Evolutionary conservation across 2,329 filamentous ascomycete genomes (phyloP), one percentile per base, ranked within the genome.

Genomic region (Knufia petricola): DNA sequence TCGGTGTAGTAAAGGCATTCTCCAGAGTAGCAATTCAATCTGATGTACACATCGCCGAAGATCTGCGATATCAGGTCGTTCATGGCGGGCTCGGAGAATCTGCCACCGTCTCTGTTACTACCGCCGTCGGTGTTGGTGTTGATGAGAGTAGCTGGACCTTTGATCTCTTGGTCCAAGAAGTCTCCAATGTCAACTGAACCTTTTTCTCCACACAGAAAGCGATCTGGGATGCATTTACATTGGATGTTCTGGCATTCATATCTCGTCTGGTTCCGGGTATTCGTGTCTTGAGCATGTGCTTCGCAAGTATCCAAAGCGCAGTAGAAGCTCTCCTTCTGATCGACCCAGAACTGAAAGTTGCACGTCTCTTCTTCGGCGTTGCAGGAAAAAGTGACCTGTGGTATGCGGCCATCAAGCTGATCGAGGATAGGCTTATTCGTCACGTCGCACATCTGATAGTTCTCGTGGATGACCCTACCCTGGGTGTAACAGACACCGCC

Each of bases 341-440:
- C 89, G 41, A 98, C 87, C 90, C 92, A 98, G 69, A 98, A 98
- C 67, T 98, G 92, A 59, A 98, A 98, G 63, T 95, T 92, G 62
- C 92, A 98, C 17, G 84, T 80, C 17, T 78, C 73, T 3, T 80
- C 74, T 45, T 85, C 79, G 30, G 78, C 79, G 61, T 89, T 80
- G 66, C 92, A 98, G 24, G 84, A 87, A 63, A 98, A 98, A 1
- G 92, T 98, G 20, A 94, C 92, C 66, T 98, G 85, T 0, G 92
- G 89, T 50, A 86, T 84, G 67, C 88, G 79, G 38, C 84, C 82
- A 59, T 88, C 85, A 42, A 98, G 76, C 62, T 90, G 81, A 53
- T 89, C 81, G 48, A 90, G 74, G 61, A 98, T 98, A 72, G 94
- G 92, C 66, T 81, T 79, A 70, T 98, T 98, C 49, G 89, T 96